phyloP scores from a whole-genome alignment of 108 stramenopile genomes.

The Stephanodiscus minutulus region DNA sequence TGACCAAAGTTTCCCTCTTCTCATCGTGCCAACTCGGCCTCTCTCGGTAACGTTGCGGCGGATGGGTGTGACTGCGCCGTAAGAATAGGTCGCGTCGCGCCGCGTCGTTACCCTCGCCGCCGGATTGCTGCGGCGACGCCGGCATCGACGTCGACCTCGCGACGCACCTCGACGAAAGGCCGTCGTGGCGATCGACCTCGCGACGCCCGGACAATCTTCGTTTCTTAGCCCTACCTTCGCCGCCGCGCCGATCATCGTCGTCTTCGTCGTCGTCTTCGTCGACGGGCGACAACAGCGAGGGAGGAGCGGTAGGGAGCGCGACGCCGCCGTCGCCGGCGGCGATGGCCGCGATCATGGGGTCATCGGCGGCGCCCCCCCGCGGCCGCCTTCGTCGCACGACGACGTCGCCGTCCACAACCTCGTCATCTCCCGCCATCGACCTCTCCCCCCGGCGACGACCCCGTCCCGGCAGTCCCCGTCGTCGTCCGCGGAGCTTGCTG shows the following conservation, averaged over 20 bases:
- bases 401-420: not conserved
- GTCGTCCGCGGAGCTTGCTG: slow-evolving; percentile 15
- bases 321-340: not conserved
- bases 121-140: not conserved
- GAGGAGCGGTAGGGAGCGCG: not conserved
- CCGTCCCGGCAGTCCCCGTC: slow-evolving; percentile 3
- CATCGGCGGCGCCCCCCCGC: too few species aligned
- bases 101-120: not conserved
- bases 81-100: not conserved
- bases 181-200: slow-evolving; percentile 32
- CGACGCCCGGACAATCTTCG: slow-evolving; percentile 22
- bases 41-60: not conserved
- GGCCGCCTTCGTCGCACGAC: too few species aligned
- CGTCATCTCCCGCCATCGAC: not conserved
- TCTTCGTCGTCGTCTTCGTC: not conserved
- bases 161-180: too few species aligned
- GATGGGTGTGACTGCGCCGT: slow-evolving; percentile 3
- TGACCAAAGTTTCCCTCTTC: not conserved
- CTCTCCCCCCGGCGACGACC: not conserved
- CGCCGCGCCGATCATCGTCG: not conserved
- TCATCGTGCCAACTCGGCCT: not conserved
- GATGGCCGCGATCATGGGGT: not conserved
- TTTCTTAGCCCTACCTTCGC: not conserved
- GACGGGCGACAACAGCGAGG: not conserved
- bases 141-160: slow-evolving; percentile 3